phyloP scores from a whole-genome alignment of 208 protist genomes.

The Kentomonas sorsogonicus region DNA sequence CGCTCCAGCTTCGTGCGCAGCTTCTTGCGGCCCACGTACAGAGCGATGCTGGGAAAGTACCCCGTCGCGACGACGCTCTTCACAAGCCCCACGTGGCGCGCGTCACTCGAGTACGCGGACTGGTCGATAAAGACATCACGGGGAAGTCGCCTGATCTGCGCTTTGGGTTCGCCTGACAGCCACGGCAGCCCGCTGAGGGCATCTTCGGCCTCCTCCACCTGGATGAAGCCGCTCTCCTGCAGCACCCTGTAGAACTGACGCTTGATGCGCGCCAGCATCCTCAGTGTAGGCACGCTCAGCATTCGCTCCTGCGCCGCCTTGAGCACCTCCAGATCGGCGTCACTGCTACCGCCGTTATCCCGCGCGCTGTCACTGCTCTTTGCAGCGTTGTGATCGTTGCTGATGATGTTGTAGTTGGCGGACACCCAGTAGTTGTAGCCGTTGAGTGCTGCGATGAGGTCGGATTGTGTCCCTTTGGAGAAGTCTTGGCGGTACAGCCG shows the following conservation, averaged over 20 bases:
- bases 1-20: slow-evolving; percentile 55
- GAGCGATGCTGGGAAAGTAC: slow-evolving; percentile 60
- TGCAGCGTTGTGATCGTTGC: too few species aligned
- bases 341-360: too few species aligned
- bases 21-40: slow-evolving; percentile 32
- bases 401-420: slow-evolving; percentile 30
- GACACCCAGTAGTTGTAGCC: slow-evolving; percentile 88
- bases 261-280: slow-evolving; percentile 57
- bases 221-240: slow-evolving; percentile 37
- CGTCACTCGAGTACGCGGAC: slow-evolving; percentile 46
- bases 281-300: slow-evolving; percentile 58
- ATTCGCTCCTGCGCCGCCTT: slow-evolving; percentile 38
- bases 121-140: slow-evolving; percentile 76
- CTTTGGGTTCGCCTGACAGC: too few species aligned
- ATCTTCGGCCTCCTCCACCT: not conserved
- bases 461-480: slow-evolving; percentile 65
- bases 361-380: too few species aligned
- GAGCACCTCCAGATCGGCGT: slow-evolving; percentile 30
- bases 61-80: slow-evolving; percentile 58
- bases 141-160: too few species aligned
- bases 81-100: slow-evolving; percentile 55
- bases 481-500: slow-evolving; percentile 73
- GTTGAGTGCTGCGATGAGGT: slow-evolving; percentile 82
- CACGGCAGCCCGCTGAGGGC: too few species aligned
- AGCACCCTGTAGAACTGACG: slow-evolving; percentile 72